phyloP scores from a whole-genome alignment of 2,329 filamentous ascomycete species.

The Cryoendolithus antarcticus region DNA sequence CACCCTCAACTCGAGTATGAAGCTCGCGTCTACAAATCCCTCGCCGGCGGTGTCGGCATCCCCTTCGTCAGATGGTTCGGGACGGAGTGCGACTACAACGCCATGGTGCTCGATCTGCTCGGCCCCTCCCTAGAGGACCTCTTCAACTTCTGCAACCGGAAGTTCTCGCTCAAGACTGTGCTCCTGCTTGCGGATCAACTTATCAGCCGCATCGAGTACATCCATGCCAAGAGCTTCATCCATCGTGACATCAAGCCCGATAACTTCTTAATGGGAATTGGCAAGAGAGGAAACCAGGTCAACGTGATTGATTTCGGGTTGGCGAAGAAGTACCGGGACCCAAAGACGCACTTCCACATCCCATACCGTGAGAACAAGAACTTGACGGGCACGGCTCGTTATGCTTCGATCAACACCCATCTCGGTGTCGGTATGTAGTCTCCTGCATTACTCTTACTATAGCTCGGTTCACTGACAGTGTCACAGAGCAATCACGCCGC shows the following conservation, averaged over 20 bases:
- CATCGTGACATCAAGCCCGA: slow-evolving; percentile 99
- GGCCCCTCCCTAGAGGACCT: slow-evolving; percentile 93
- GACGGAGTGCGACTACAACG: slow-evolving; percentile 99
- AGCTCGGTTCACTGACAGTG: slow-evolving; percentile 3
- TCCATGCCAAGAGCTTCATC: slow-evolving; percentile 98
- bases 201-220: slow-evolving; percentile 98
- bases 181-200: slow-evolving; percentile 92
- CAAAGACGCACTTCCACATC: slow-evolving; percentile 99
- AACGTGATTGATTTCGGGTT: slow-evolving; percentile 98
- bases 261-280: slow-evolving; percentile 99
- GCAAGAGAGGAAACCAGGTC: slow-evolving; percentile 98
- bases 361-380: slow-evolving; percentile 99
- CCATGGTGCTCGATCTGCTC: slow-evolving; percentile 96
- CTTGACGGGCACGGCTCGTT: slow-evolving; percentile 94
- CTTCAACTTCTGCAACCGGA: slow-evolving; percentile 99
- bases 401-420: slow-evolving; percentile 98
- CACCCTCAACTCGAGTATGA: slow-evolving; percentile 98
- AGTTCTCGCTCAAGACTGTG: slow-evolving; percentile 98
- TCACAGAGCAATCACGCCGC: slow-evolving; percentile 83
- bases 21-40: slow-evolving; percentile 77
- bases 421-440: slow-evolving; percentile 66
- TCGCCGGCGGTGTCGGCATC: slow-evolving; percentile 93
- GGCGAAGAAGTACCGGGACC: slow-evolving; percentile 98
- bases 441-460: slow-evolving; percentile 6
- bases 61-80: slow-evolving; percentile 99